These are phyloP conservation scores for Lachnellula suecica DNA, from an alignment of 2,329 filamentous ascomycete genomes.

Conservation along the genomic window DNA sequence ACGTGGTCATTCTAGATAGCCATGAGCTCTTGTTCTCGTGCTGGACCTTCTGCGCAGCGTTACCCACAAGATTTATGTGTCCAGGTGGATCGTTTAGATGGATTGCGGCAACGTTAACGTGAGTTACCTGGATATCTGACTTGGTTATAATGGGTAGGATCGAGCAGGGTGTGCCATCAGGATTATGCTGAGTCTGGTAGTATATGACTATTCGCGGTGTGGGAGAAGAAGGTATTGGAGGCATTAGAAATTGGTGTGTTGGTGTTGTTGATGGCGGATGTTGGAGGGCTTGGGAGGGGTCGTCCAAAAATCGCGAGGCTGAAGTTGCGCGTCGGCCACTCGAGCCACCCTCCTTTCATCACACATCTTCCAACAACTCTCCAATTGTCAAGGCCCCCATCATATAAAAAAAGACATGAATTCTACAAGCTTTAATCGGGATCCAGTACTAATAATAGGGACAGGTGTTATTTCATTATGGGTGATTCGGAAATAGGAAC, in stretches of 20 bases:
- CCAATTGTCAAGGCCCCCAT: too few species aligned
- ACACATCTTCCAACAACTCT: too few species aligned
- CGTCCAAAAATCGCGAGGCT: not conserved
- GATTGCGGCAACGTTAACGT: constrained; percentile 83
- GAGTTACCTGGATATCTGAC: constrained; percentile 65
- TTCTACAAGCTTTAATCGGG: too few species aligned
- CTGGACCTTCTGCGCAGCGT: constrained; percentile 70
- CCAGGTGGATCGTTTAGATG: constrained; percentile 72
- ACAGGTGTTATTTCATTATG: too few species aligned
- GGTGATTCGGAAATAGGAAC: too few species aligned
- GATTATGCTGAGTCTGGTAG: constrained; percentile 63
- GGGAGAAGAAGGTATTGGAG: constrained; percentile 26
- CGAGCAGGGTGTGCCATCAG: constrained; percentile 53
- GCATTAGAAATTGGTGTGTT: constrained; percentile 19
- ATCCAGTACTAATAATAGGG: too few species aligned
- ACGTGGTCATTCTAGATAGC: constrained; percentile 70
- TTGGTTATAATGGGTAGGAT: constrained; percentile 49
- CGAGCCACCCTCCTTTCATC: too few species aligned
- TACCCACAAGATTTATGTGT: constrained; percentile 39
- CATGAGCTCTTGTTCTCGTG: constrained; percentile 54
- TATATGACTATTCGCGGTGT: constrained; percentile 51
- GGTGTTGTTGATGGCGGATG: not conserved
- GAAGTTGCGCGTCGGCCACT: too few species aligned
- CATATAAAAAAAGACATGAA: too few species aligned
- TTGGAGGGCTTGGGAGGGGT: not conserved